phyloP scores from a whole-genome alignment of 2,329 filamentous ascomycete species.

The Aspergillus ibericus region DNA sequence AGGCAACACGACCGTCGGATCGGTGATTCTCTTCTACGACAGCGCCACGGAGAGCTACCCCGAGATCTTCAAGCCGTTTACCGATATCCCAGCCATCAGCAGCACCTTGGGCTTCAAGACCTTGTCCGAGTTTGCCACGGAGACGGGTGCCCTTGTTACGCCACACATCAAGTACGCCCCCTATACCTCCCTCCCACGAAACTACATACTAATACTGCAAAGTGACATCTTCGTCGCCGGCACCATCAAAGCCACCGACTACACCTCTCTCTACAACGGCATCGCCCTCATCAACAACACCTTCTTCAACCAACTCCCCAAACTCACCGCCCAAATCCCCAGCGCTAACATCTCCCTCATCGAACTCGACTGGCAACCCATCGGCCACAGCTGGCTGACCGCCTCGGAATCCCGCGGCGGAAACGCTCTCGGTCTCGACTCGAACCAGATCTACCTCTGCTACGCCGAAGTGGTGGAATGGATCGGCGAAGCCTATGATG shows the following conservation, averaged over 20 bases:
- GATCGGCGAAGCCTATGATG: conserved; percentile 27
- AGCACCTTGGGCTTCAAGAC: conserved; percentile 40
- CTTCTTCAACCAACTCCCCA: conserved; percentile 42
- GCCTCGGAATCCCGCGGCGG: conserved; percentile 26
- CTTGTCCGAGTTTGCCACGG: conserved; percentile 33
- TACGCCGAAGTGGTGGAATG: conserved; percentile 42
- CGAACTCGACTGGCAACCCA: conserved; percentile 41
- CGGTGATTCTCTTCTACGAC: conserved; percentile 42
- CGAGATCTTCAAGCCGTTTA: conserved; percentile 37
- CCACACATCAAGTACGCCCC: conserved; percentile 32
- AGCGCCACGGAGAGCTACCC: conserved; percentile 31
- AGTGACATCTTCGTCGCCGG: conserved; percentile 40
- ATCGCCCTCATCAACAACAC: conserved; percentile 42
- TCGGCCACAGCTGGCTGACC: conserved; percentile 38
- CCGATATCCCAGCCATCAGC: conserved; percentile 34
- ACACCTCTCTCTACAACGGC: conserved; percentile 36
- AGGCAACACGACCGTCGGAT: conserved; percentile 29
- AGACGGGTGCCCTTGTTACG: conserved; percentile 35
- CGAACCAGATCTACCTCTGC: conserved; percentile 40
- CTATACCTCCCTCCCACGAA: not conserved
- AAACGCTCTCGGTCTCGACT: conserved; percentile 29
- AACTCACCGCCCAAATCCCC: conserved; percentile 36
- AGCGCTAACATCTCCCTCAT: conserved; percentile 42
- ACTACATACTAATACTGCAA: not conserved
- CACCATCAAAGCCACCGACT: conserved; percentile 31